Base-by-base conservation (phyloP, 805 yeast genomes). In the Jamesozyma rosinii region DNA sequence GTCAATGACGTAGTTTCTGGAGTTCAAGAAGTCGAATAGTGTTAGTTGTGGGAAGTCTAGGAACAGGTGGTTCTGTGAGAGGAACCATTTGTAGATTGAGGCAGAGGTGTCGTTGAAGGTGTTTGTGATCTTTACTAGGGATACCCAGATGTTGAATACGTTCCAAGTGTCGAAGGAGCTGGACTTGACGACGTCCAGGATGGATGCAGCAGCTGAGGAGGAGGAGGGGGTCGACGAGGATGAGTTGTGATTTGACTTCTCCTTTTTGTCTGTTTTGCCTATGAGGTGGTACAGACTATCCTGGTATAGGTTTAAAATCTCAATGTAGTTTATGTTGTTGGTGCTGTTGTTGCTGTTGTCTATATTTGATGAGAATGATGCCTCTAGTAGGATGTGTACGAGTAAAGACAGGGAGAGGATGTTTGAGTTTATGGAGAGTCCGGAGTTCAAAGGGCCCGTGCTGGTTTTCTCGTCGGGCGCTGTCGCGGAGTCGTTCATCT, bases 121-220 rank as follows among this genome's bases (percentile, higher is more conserved):
- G 30, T 44, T 42, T 26, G 43, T 35, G 13, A 34, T 32, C n/a
- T 40, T 40, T 22, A 40, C 21, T 15, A 45, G 18, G 9, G 41
- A 43, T 14, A 39, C 39, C 50, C 50, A 47, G n/a, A 44, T 21
- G 22, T 47, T 34, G 40, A 45, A 45, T 9, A 45, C 35, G n/a
- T 43, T 43, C 48, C 48, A 45, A 5, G 37, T 31, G 34, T 43
- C 44, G 17, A 42, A 42, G 11, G 45, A 37, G 19, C 38, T 37
- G 13, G 37, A 27, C n/a, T 42, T 13, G 8, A 30, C 26, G n/a
- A 35, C 31, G 11, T 24, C 29, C 6, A 24, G 11, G 6, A 24
- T 24, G 6, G 29, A 8, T n/a, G 20, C 15, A 21, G 35, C 24
- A n/a, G 22, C 19, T 14, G 15, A n/a, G 17, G n/a, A 20, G 22